Evolutionary conservation across 2,329 filamentous ascomycete genomes (phyloP), one percentile per base, ranked within the genome.

Genomic region (Scedosporium minutisporum): DNA sequence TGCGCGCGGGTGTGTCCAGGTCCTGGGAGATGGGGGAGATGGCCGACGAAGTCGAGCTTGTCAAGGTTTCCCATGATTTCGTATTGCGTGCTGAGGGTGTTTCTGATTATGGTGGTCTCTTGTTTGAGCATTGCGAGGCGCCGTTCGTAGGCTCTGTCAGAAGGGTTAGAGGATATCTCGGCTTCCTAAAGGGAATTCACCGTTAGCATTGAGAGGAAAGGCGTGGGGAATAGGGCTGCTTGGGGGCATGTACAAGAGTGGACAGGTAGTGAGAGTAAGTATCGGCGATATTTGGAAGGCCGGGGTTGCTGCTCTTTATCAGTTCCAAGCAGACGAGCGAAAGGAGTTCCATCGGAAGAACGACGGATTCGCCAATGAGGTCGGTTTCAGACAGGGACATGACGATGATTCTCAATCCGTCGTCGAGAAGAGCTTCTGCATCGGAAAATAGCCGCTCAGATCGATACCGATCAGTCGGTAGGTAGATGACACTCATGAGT

Each of bases 221-320:
- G 1, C 3, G 16, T 25, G 16, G 44, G n/a, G 6, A 23, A 12
- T 14, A 33, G 41, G 23, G 33, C 16, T 38, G 29, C 21, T 51
- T 14, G 3, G 58, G 58, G n/a, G 12, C n/a, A 53, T 73, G 61
- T 70, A 79, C 78, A 44, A 80, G 67, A 2, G 70, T 71, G 46
- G 74, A 71, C 3, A 80, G 69, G 53, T 76, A 78, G 46, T 76
- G 70, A 0, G 74, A 77, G 59, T 80, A 81, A 0, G 74, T 77
- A 23, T 75, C 72, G 44, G 69, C 72, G 16, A 80, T 74, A 14
- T n/a, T 55, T 18, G 48, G 51, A 2, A 57, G 33, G 5, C 41
- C 33, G 4, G 41, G 60, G 16, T 23, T 57, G n/a, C 25, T 23
- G 18, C 18, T 57, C 51, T 72, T 68, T 1, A 79, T 64, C 38